Percentiles rank a stretch among this genome's conserved stretches.
These are phyloP conservation scores for Chrysosporium queenslandicum DNA, from an alignment of 2,329 filamentous ascomycete species.

Conservation along the genomic window DNA sequence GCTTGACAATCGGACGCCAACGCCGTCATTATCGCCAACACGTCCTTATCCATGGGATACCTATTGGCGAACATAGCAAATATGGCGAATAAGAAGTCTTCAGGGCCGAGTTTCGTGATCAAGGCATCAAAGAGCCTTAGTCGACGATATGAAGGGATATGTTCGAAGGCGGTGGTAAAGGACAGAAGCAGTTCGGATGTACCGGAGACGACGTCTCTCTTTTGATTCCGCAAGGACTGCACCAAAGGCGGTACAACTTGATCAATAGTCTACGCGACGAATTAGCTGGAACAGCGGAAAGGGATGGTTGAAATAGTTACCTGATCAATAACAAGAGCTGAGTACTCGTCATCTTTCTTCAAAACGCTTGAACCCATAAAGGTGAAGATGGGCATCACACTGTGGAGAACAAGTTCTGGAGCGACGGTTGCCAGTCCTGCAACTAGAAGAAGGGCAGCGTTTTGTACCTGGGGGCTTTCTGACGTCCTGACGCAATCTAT, in stretches of 20 bases:
- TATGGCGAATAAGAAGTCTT: conserved; percentile 80
- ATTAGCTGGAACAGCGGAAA: conserved; percentile 1
- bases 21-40: conserved; percentile 64
- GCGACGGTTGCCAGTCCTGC: conserved; percentile 77
- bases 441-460: conserved; percentile 76
- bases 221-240: conserved; percentile 65
- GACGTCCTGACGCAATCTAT: conserved; percentile 92
- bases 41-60: conserved; percentile 65
- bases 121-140: conserved; percentile 75
- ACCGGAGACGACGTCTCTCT: conserved; percentile 67
- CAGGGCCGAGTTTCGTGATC: conserved; percentile 70
- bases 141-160: conserved; percentile 80
- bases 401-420: conserved; percentile 85
- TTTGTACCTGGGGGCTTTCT: conserved; percentile 85
- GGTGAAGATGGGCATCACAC: conserved; percentile 97
- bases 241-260: conserved; percentile 89
- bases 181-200: conserved; percentile 86
- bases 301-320: conserved; percentile 16
- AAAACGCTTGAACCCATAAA: conserved; percentile 92
- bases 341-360: conserved; percentile 91
- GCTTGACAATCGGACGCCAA: conserved; percentile 64
- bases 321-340: conserved; percentile 84
- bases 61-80: conserved; percentile 84
- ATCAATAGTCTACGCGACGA: conserved; percentile 59
- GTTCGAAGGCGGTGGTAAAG: conserved; percentile 92